A percentile compares a stretch with the other conserved stretches of the same genome.
Evolutionary conservation across 306 rosid species (phyloP).

Genomic region (Begonia loranthoides): DNA sequence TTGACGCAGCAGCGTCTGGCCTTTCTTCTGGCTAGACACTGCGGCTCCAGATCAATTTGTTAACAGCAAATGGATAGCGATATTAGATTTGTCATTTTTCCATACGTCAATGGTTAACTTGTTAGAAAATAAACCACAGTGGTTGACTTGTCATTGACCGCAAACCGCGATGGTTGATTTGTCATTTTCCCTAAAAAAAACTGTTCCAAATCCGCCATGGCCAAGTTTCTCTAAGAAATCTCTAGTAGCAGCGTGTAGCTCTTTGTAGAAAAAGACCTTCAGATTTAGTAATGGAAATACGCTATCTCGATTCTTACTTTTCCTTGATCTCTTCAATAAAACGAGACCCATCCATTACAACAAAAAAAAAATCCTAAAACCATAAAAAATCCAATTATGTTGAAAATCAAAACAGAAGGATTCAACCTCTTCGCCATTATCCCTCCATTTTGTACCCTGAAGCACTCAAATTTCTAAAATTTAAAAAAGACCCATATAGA

Average conservation of each 20-base stretch:
- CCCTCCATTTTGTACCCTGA: slow-evolving; percentile 26
- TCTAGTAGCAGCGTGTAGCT: slow-evolving; percentile 53
- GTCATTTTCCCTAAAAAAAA: too few relatives aligned
- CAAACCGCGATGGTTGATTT: too few relatives aligned
- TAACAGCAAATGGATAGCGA: too few relatives aligned
- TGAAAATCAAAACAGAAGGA: slow-evolving; percentile 22
- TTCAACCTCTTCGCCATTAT: slow-evolving; percentile 9
- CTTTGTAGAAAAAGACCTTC: slow-evolving; percentile 56
- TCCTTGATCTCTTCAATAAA: slow-evolving; percentile 16
- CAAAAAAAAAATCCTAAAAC: slow-evolving; percentile 27
- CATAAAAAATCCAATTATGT: slow-evolving; percentile 25
- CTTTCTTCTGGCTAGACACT: too few relatives aligned
- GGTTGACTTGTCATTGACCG: too few relatives aligned
- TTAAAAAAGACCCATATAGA: slow-evolving; percentile 29
- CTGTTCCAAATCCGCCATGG: slow-evolving; percentile 84
- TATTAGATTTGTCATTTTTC: too few relatives aligned
- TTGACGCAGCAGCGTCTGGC: too few relatives aligned
- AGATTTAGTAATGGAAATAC: slow-evolving; percentile 30
- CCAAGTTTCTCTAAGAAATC: slow-evolving; percentile 67
- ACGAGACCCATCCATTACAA: slow-evolving; percentile 21
- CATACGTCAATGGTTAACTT: too few relatives aligned
- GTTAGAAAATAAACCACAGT: too few relatives aligned
- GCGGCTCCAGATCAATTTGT: too few relatives aligned
- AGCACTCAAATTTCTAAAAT: slow-evolving; percentile 35
- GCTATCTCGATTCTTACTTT: slow-evolving; percentile 15